These are phyloP conservation scores for Allium cepa DNA, from an alignment of 106 monocot species.

Conservation along the genomic window DNA sequence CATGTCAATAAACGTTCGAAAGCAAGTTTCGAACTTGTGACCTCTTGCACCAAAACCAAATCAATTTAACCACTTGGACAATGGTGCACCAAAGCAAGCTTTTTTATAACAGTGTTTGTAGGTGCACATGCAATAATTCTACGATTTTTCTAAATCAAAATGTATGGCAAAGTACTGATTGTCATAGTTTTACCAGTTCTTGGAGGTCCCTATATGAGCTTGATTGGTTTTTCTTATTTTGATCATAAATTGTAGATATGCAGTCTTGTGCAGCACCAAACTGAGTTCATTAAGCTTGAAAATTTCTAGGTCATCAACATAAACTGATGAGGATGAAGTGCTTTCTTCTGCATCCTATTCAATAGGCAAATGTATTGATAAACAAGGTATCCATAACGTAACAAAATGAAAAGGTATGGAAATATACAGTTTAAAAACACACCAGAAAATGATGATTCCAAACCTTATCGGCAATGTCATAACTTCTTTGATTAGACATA, in stretches of 20 bases:
- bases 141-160: neutral
- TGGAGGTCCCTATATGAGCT: slow-evolving; percentile 8
- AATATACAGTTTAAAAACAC: no score
- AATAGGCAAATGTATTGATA: neutral
- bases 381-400: neutral
- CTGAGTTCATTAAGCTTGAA: slow-evolving; percentile 1
- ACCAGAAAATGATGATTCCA: neutral
- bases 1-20: no score
- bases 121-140: slow-evolving; percentile 6
- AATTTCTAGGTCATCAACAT: neutral
- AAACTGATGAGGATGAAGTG: neutral
- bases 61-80: no score
- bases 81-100: no score
- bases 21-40: no score
- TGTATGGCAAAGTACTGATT: slow-evolving; percentile 3
- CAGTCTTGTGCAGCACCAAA: neutral
- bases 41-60: no score
- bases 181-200: slow-evolving; percentile 6
- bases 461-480: slow-evolving; percentile 3
- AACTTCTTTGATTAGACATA: slow-evolving; percentile 2
- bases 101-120: neutral
- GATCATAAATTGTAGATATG: no score
- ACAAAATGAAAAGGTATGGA: no score
- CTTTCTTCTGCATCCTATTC: neutral
- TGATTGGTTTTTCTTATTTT: neutral